Percentiles rank a stretch among this genome's conserved stretches.
Evolutionary conservation across 257 asterid species (phyloP).

Genomic region (Nicotiana tomentosiformis): DNA sequence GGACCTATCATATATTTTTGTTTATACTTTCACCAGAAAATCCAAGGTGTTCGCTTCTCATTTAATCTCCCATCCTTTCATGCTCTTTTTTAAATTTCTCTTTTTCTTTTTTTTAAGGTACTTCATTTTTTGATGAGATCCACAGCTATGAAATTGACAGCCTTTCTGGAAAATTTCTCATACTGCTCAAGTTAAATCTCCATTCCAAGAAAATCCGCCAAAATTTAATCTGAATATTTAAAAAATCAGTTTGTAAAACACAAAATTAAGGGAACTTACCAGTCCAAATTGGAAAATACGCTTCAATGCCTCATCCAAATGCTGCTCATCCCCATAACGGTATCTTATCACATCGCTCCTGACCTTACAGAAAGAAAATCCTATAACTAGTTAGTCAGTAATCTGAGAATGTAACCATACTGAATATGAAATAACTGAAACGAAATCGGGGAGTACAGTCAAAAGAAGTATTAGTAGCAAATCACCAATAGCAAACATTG

Average conservation of each 20-base stretch:
- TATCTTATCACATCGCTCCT: slow-evolving; percentile 91
- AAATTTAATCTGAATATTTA: background rate
- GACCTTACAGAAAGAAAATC: slow-evolving; percentile 49
- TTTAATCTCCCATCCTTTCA: background rate
- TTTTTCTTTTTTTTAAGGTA: background rate
- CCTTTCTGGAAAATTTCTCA: background rate
- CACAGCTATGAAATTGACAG: background rate
- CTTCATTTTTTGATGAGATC: background rate
- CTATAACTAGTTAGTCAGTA: slow-evolving; percentile 3
- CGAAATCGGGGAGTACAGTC: background rate
- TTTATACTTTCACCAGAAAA: background rate
- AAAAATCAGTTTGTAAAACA: background rate
- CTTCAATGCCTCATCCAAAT: slow-evolving; percentile 91
- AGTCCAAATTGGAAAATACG: slow-evolving; percentile 90
- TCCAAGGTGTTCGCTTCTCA: background rate
- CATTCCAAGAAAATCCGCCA: background rate
- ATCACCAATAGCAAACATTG: background rate
- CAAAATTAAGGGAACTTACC: slow-evolving; percentile 33
- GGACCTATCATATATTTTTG: background rate
- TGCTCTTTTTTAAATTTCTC: background rate
- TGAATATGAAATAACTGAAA: background rate
- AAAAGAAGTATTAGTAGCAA: background rate
- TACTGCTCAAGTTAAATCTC: background rate
- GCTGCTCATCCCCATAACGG: slow-evolving; percentile 98
- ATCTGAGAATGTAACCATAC: background rate